phyloP scores from a whole-genome alignment of 139 green algal genomes.

The Raphidocelis subcapitata region DNA sequence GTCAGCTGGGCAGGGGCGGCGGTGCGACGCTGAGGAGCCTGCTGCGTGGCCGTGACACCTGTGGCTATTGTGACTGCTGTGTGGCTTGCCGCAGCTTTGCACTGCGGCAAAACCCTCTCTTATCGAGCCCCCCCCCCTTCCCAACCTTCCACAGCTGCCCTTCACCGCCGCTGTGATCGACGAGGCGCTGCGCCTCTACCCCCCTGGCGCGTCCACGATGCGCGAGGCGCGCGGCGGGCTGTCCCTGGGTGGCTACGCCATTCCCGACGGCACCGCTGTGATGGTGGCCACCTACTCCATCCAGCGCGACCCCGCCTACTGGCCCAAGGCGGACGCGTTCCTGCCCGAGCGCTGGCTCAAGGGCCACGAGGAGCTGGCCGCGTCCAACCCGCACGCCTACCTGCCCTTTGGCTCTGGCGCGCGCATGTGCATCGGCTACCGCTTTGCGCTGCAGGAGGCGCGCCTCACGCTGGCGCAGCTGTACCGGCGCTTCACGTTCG shows the following conservation, averaged over 20 bases:
- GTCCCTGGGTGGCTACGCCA: background rate
- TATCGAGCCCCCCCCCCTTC: too few species aligned
- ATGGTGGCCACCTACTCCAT: slow-evolving; percentile 31
- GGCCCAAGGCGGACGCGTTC: slow-evolving; percentile 40
- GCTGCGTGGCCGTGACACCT: too few species aligned
- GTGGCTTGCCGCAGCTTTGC: too few species aligned
- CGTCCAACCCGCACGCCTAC: slow-evolving; percentile 16
- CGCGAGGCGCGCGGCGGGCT: slow-evolving; percentile 5
- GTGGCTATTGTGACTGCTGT: too few species aligned
- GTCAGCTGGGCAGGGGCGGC: too few species aligned
- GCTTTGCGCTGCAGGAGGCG: slow-evolving; percentile 35
- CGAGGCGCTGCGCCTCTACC: slow-evolving; percentile 56
- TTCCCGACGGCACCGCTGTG: background rate
- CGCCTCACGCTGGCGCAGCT: slow-evolving; percentile 34
- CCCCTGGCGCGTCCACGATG: slow-evolving; percentile 34
- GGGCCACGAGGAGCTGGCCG: slow-evolving; percentile 14
- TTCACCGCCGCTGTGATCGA: slow-evolving; percentile 55
- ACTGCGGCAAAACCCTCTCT: too few species aligned
- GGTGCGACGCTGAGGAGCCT: too few species aligned
- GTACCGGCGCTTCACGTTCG: slow-evolving; percentile 28
- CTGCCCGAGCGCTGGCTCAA: slow-evolving; percentile 58
- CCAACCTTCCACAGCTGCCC: slow-evolving; percentile 37
- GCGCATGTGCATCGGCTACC: slow-evolving; percentile 31
- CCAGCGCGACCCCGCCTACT: slow-evolving; percentile 49
- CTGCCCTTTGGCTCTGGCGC: slow-evolving; percentile 26